Base-by-base conservation (phyloP, 208 protist species). In the Leptomonas seymouri region DNA sequence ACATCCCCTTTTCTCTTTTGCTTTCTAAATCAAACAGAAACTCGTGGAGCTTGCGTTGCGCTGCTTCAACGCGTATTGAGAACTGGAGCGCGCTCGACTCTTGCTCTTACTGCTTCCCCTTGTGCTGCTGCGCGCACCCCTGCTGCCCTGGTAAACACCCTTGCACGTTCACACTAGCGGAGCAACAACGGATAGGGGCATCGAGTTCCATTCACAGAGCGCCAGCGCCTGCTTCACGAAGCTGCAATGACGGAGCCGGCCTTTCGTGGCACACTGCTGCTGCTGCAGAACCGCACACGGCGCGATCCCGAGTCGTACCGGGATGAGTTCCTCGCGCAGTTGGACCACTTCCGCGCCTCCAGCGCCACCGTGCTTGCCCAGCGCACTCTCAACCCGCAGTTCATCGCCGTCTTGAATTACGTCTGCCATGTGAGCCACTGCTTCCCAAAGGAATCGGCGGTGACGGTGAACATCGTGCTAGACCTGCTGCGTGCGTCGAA, bases 211-310 rank as follows among this genome's bases (percentile, higher is more conserved):
- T n/a, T 42, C 21, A 65, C 59, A 64, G 46, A 34, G 23, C 9
- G 51, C 16, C 45, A 30, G 18, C 28, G 44, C 14, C 45, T 39
- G 9, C 34, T 39, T 39, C 34, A 39, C 34, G 3, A 9, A 39
- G 34, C 34, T 12, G 34, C 3, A 3, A 90, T 90, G 80, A 72
- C 86, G 20, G 87, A 95, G 31, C 69, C 80, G n/a, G 89, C 88
- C 6, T 97, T 97, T 60, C 79, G 85, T 16, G 93, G 93, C 6
- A 97, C 97, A 45, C 81, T 99, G 42, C 78, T 97, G 66, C 81
- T 98, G 56, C 81, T 99, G 30, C 98, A 99, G 80, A 98, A 98
- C 73, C 78, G 95, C 9, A 98, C 96, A 9, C 97, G 97, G 23
- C 77, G 97, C 25, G 97, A 99, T 77, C 95, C 97, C 8, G 79